Conservation (phyloP, 306 rosid genomes). For the Sicyos edulis region DNA sequence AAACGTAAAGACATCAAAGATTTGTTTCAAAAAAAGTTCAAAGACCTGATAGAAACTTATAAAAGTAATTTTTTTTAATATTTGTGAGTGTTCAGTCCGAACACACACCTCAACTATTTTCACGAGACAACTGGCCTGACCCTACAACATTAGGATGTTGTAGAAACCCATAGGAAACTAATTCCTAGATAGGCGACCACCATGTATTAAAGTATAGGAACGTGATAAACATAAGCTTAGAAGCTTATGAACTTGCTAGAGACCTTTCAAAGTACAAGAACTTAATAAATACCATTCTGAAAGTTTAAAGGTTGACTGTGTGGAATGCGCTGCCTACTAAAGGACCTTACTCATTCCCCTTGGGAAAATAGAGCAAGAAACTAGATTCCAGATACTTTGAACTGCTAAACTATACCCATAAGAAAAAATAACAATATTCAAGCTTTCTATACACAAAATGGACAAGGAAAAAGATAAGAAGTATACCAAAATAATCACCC, state of each 20-base stretch:
- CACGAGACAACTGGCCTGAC: no score
- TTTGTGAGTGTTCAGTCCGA: no score
- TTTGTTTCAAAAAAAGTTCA: neutral
- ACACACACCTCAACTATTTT: no score
- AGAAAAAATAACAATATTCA: neutral
- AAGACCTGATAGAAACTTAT: neutral
- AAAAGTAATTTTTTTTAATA: no score
- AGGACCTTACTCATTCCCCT: neutral
- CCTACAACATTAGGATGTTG: no score
- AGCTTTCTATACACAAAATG: slow-evolving; percentile 13
- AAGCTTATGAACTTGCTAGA: neutral
- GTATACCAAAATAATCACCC: slow-evolving; percentile 57
- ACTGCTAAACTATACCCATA: neutral
- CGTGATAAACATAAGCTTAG: neutral
- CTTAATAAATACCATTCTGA: neutral
- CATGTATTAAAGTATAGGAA: neutral
- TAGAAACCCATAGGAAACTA: no score
- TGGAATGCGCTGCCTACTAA: neutral
- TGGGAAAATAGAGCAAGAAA: neutral
- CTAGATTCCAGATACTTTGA: neutral
- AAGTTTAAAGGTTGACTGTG: neutral
- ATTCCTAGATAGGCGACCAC: no score
- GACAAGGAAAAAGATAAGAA: slow-evolving; percentile 10
- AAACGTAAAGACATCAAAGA: neutral
- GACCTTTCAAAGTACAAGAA: neutral